Percentiles rank a stretch among this genome's conserved stretches.
phyloP scores from a whole-genome alignment of 192 early-diverging fungal species.

The Chytriomyces sp. region DNA sequence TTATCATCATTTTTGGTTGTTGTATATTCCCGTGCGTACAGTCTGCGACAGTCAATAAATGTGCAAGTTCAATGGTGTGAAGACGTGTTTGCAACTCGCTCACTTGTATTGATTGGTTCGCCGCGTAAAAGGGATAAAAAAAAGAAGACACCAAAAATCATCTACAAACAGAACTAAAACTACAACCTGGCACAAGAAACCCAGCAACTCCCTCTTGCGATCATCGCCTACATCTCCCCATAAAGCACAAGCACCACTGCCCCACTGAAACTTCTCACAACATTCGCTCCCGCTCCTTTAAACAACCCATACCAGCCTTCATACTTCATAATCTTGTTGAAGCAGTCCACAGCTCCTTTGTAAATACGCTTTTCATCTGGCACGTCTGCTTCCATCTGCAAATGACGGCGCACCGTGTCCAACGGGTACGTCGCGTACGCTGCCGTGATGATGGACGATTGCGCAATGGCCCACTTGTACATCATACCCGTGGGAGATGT shows the following conservation, averaged over 20 bases:
- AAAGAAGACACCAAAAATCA: not conserved
- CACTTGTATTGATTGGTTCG: not conserved
- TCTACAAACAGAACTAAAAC: not conserved
- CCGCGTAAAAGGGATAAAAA: not conserved
- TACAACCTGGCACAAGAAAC: not conserved
- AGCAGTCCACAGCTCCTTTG: conserved; percentile 78
- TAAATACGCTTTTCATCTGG: conserved; percentile 71
- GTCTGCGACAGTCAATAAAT: not conserved
- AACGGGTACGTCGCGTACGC: conserved; percentile 93
- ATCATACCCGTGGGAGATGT: conserved; percentile 38
- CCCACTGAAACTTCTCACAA: conserved; percentile 95
- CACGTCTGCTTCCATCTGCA: conserved; percentile 91
- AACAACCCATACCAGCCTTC: conserved; percentile 92
- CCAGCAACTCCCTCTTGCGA: conserved; percentile 10
- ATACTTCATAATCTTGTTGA: conserved; percentile 84
- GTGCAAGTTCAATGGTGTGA: too few species aligned
- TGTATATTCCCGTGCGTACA: not conserved
- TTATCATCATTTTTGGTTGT: not conserved
- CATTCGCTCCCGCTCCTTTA: conserved; percentile 98
- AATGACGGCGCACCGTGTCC: conserved; percentile 93
- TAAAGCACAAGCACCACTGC: conserved; percentile 84
- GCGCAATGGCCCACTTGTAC: conserved; percentile 41
- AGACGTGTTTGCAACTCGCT: not conserved
- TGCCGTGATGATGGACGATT: conserved; percentile 67
- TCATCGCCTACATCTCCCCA: conserved; percentile 45